A percentile compares a stretch with the other conserved stretches of the same genome.
These are phyloP conservation scores for Hypocrella siamensis DNA, from an alignment of 2,329 filamentous ascomycete genomes.

Conservation along the genomic window DNA sequence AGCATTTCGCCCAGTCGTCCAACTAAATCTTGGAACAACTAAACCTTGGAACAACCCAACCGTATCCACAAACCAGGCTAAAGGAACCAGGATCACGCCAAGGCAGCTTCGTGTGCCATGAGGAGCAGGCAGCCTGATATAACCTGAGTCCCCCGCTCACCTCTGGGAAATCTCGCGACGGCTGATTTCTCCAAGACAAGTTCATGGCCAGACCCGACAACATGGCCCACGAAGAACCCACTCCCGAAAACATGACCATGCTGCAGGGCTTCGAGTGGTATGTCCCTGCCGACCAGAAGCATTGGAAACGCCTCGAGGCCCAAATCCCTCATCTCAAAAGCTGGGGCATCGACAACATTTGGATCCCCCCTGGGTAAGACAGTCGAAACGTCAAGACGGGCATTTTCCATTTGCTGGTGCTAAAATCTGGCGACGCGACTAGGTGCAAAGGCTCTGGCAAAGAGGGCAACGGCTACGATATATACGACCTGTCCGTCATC, in stretches of 20 bases:
- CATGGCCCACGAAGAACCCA: slow-evolving; percentile 3
- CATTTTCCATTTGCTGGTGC: too few species aligned
- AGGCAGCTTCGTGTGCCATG: too few species aligned
- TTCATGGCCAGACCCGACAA: background rate
- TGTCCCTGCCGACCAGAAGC: slow-evolving; percentile 43
- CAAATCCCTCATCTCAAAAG: slow-evolving; percentile 40
- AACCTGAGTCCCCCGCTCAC: too few species aligned
- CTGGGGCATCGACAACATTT: slow-evolving; percentile 48
- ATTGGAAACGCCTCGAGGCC: slow-evolving; percentile 45
- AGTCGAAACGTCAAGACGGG: too few species aligned
- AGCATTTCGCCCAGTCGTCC: too few species aligned
- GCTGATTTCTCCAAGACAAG: background rate
- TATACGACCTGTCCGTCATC: slow-evolving; percentile 43
- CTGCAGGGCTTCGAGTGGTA: slow-evolving; percentile 66
- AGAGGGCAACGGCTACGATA: slow-evolving; percentile 51
- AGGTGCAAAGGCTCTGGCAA: slow-evolving; percentile 49
- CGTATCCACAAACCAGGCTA: background rate
- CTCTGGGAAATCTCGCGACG: background rate
- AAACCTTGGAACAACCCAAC: background rate
- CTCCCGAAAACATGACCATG: slow-evolving; percentile 37
- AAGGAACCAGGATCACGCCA: background rate
- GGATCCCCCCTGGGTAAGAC: slow-evolving; percentile 51
- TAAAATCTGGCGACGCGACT: too few species aligned
- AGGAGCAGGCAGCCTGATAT: too few species aligned
- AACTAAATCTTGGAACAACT: too few species aligned